These are phyloP conservation scores for Pascua sp. DNA, from an alignment of 1,284 basidiomycete species.

Conservation along the genomic window DNA sequence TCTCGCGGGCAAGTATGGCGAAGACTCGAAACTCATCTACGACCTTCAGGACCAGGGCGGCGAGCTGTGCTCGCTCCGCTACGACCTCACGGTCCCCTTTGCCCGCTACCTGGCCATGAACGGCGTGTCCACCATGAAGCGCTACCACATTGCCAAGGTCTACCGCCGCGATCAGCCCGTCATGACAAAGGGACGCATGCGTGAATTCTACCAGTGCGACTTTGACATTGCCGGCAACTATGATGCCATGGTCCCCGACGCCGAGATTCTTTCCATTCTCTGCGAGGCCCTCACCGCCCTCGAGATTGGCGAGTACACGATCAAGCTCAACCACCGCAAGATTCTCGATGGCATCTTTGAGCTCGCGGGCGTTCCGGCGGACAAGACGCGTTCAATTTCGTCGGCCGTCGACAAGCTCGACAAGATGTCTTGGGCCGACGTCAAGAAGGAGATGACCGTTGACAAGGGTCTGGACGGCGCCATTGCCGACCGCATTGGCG, in stretches of 20 bases:
- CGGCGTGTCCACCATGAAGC: slow-evolving; percentile 69
- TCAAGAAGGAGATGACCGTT: slow-evolving; percentile 91
- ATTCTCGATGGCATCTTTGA: slow-evolving; percentile 96
- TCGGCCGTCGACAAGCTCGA: slow-evolving; percentile 98
- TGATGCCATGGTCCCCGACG: slow-evolving; percentile 97
- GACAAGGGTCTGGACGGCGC: slow-evolving; percentile 87
- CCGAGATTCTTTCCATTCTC: slow-evolving; percentile 79
- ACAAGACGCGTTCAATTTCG: slow-evolving; percentile 91
- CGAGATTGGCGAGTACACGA: slow-evolving; percentile 86
- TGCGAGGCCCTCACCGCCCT: slow-evolving; percentile 78
- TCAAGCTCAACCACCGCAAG: slow-evolving; percentile 98
- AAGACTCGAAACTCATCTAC: slow-evolving; percentile 97
- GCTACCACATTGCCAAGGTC: slow-evolving; percentile 98
- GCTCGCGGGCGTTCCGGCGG: slow-evolving; percentile 87
- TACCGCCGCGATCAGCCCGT: slow-evolving; percentile 95
- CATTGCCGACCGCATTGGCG: slow-evolving; percentile 89
- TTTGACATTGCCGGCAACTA: slow-evolving; percentile 92
- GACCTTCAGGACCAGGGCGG: slow-evolving; percentile 99
- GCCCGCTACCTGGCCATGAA: slow-evolving; percentile 95
- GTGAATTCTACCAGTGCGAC: slow-evolving; percentile 98
- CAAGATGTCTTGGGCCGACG: slow-evolving; percentile 89
- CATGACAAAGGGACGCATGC: slow-evolving; percentile 96
- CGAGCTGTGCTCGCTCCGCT: slow-evolving; percentile 88
- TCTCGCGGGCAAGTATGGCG: slow-evolving; percentile 91
- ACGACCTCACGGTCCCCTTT: slow-evolving; percentile 96